Percentiles rank a stretch among this genome's conserved stretches.
phyloP scores from a whole-genome alignment of 257 asterid species.

The Nicotiana otophora region DNA sequence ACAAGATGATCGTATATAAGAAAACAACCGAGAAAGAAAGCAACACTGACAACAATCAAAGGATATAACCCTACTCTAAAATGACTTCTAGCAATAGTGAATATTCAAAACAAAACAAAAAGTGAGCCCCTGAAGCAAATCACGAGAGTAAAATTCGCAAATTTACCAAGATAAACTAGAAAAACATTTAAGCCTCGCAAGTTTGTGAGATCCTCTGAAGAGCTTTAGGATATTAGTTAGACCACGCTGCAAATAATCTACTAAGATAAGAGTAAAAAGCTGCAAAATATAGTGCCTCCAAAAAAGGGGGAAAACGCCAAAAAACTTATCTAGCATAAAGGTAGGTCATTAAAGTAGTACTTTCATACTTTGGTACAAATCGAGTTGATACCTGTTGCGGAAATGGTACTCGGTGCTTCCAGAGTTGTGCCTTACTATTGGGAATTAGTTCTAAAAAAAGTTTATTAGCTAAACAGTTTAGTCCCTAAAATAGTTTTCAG shows the following conservation, averaged over 20 bases:
- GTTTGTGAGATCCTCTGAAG: not conserved
- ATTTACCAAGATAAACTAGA: not conserved
- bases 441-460: too few relatives aligned
- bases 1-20: not conserved
- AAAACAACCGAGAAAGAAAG: not conserved
- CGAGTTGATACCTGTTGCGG: too few relatives aligned
- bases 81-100: not conserved
- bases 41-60: not conserved
- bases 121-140: not conserved
- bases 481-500: too few relatives aligned
- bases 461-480: too few relatives aligned
- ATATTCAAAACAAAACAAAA: not conserved
- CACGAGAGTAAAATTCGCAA: not conserved
- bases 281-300: not conserved
- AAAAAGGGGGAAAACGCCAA: not conserved
- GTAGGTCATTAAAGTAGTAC: not conserved
- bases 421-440: too few relatives aligned
- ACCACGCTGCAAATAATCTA: slow-evolving; percentile 1
- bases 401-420: too few relatives aligned
- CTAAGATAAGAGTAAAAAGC: not conserved
- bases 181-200: not conserved
- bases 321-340: not conserved
- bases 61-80: not conserved
- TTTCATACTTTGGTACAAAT: not conserved
- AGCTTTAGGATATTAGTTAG: not conserved